Conservation (phyloP, 2,329 filamentous ascomycete genomes). For the Didymella lethalis region DNA sequence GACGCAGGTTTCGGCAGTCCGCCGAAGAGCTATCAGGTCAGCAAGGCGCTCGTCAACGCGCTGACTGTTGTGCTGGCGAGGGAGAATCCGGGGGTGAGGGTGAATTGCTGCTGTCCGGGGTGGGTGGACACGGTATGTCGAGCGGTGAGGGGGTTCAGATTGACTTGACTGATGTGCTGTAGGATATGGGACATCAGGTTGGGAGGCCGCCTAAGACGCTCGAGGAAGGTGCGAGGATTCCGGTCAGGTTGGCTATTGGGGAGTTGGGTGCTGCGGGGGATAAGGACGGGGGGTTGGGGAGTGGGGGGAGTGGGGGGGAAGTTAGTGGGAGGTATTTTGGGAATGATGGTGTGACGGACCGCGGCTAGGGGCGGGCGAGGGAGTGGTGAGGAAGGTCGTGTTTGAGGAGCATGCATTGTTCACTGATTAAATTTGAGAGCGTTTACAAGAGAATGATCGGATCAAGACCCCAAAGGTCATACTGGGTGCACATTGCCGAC, state of each 20-base stretch:
- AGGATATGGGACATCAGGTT: constrained; percentile 24
- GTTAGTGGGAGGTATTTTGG: constrained; percentile 24
- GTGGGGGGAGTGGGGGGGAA: not conserved
- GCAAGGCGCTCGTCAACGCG: constrained; percentile 32
- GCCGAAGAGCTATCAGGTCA: constrained; percentile 34
- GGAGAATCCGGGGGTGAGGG: constrained; percentile 11
- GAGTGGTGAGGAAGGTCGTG: constrained; percentile 10
- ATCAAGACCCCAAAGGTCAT: no score
- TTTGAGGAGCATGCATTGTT: no score
- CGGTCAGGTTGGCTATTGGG: constrained; percentile 23
- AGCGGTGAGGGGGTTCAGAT: no score
- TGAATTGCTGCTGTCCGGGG: constrained; percentile 31
- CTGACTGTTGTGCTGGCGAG: constrained; percentile 27
- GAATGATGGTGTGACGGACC: constrained; percentile 22
- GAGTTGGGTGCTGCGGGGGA: constrained; percentile 14
- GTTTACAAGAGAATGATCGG: no score
- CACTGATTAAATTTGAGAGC: no score
- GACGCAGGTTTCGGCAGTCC: constrained; percentile 14
- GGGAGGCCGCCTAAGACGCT: constrained; percentile 24
- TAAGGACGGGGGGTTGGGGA: constrained; percentile 13
- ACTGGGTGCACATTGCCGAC: no score
- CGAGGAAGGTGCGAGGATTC: constrained; percentile 23
- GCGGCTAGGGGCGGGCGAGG: constrained; percentile 19
- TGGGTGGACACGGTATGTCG: constrained; percentile 19
- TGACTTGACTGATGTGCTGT: no score